Base-by-base conservation (phyloP, 176 grass and related monocot genomes). In the Tuctoria greenei region DNA sequence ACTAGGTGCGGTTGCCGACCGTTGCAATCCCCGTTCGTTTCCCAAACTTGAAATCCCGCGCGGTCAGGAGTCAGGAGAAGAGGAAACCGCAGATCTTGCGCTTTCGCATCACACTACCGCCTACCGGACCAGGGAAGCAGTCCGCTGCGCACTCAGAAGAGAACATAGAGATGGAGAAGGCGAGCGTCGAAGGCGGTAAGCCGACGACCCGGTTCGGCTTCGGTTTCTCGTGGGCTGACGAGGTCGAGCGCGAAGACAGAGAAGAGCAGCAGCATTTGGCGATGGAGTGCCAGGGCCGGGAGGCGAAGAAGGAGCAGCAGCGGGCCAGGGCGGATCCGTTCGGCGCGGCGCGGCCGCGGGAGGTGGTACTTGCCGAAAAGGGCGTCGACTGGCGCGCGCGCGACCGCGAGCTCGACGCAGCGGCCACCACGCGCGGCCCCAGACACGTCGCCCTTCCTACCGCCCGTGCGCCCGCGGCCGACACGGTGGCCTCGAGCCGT, bases 211-310 rank as follows among this genome's bases (percentile, higher is more conserved):
- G 79, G 18, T 86, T 93, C 57, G 45, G 71, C 35, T 89, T 93
- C 64, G 54, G 52, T 35, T 89, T 89, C 86, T 93, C 90, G 15
- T 93, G 90, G 90, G 90, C 90, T 4, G 90, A 93, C 57, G 90
- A 93, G 66, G 86, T 93, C 20, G 90, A 93, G 76, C 84, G 80
- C 43, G 86, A 93, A 74, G 86, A 93, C 54, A 26, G 17, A 61
- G 56, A 68, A 52, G 64, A 69, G 39, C 8, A 72, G 49, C 36
- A 85, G 65, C 10, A 4, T 16, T 10, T 21, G 18, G n/a, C 2
- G 36, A 13, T 28, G 26, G 25, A 49, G 17, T 16, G 4, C 16
- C 42, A 14, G 66, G 17, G n/a, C 44, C 65, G 1, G 28, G 64
- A 50, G 64, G 17, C 45, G 42, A 46, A 31, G 24, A 40, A 18